Base-by-base conservation (phyloP, 163 green algal genomes). In the Volvox carteri region DNA sequence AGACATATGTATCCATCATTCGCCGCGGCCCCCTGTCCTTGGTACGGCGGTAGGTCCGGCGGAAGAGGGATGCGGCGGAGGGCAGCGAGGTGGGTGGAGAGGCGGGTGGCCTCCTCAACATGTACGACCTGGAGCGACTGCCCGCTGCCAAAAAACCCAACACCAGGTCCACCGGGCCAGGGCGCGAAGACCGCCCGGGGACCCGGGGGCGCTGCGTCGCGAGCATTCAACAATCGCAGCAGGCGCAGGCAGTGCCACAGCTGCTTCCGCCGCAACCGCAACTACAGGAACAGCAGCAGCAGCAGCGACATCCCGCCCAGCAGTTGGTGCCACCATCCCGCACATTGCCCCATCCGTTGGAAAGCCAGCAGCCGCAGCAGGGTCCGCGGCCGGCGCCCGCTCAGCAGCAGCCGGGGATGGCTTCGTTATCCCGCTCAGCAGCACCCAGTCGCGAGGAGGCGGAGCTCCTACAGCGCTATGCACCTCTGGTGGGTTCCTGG, bases 71-170 rank as follows among this genome's bases (percentile, higher is more conserved):
- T 12, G 21, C 25, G 30, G 28, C n/a, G 2, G 67, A 19, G 14
- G 50, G 30, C 8, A 48, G 60, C 2, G 83, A 4, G 14, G 65
- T 4, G 33, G 79, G n/a, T 5, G 54, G 4, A 7, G 25, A 65
- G 39, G 58, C 39, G 23, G 35, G 18, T 21, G 35, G 79, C 44
- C 44, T 78, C 21, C 37, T 88, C 1, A 67, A 81, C 23, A 74
- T 88, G 68, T 88, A 88, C 68, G 83, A 88, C 35, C 52, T 88
- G 68, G 83, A 88, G 68, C 48, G 81, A 8, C 81, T 87, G 23
- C 81, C 78, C 8, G 42, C 79, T 18, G 8, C 11, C 41, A 4
- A 33, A 4, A 33, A 9, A 21, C 50, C n/a, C 75, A 37, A 50
- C 54, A 65, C 54, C 54, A 65, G 54, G n/a, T n/a, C n/a, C n/a